Evolutionary conservation across 192 early-diverging fungal species (phyloP).

Genomic region (Physocladia obscura): DNA sequence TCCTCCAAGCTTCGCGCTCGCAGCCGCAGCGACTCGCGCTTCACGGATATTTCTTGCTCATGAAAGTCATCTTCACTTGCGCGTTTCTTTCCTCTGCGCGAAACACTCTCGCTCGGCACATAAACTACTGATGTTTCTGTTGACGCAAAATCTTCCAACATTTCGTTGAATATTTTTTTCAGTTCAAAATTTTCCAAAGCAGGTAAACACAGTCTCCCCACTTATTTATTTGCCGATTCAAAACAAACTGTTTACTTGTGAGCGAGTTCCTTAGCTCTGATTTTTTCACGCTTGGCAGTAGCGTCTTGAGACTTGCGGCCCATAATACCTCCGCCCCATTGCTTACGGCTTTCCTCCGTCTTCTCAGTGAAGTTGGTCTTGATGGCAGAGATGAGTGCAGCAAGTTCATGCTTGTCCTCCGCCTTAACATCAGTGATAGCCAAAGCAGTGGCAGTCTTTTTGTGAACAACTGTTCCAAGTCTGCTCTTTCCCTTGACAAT

Average conservation of each 20-base stretch:
- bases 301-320: slow-evolving; percentile 30
- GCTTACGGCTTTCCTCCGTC: slow-evolving; percentile 82
- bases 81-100: too few relatives aligned
- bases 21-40: too few relatives aligned
- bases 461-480: slow-evolving; percentile 97
- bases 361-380: slow-evolving; percentile 97
- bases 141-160: too few relatives aligned
- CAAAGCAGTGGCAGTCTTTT: slow-evolving; percentile 98
- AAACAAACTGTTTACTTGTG: slow-evolving; percentile 29
- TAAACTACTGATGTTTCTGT: too few relatives aligned
- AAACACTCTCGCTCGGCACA: too few relatives aligned
- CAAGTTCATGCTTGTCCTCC: slow-evolving; percentile 92
- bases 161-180: too few relatives aligned
- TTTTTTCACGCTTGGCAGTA: slow-evolving; percentile 27
- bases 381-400: slow-evolving; percentile 82
- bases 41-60: too few relatives aligned
- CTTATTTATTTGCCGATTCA: too few relatives aligned
- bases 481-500: slow-evolving; percentile 99
- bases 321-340: slow-evolving; percentile 99
- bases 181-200: too few relatives aligned
- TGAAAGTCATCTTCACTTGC: too few relatives aligned
- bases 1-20: too few relatives aligned
- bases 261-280: slow-evolving; percentile 19
- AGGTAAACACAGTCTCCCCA: too few relatives aligned
- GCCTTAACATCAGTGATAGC: slow-evolving; percentile 90